Base-by-base conservation (phyloP, 352 stramenopile genomes). In the Elongisporangium undulatum region DNA sequence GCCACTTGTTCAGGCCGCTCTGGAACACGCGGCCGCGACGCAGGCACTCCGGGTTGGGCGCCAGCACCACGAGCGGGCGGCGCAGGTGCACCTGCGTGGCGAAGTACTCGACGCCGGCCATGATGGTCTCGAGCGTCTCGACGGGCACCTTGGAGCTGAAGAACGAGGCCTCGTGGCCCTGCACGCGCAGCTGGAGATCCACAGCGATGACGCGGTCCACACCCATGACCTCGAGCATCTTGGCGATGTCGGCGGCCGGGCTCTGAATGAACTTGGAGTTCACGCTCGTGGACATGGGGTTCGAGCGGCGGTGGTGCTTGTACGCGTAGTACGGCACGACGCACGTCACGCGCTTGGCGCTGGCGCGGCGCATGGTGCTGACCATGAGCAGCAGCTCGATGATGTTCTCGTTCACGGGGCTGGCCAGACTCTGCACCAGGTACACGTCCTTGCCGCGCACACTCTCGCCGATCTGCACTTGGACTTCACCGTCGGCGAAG, bases 371-470 rank as follows among this genome's bases (percentile, higher is more conserved):
- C 78, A 97, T 94, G 41, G 92, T 96, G 64, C 89, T 97, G 51
- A 98, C 87, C 89, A 98, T 98, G 34, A 98, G 79, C 61, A 98
- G 68, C 61, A 98, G 72, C 72, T 98, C 94, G 55, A 98, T 97
- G 53, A 98, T 85, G 70, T 96, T 96, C 65, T 98, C 94, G 64
- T 98, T 98, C 53, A 98, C 92, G 15, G 94, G 94, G 53, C 77
- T 90, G 38, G 87, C 82, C 22, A 96, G 86, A 63, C 87, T 96
- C 79, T 98, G 94, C 56, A 98, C 87, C 45, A 98, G 73, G 72
- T 98, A 98, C 51, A 98, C 92, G 67, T 98, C 94, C 75, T 97
- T 97, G 48, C 92, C 91, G 45, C 91, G 85, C 55, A 97, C 87
- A 50, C 81, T 96, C 72, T 98, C 93, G 49, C 92, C 89, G 55